Percentiles rank a stretch among this genome's conserved stretches.
phyloP scores from a whole-genome alignment of 2,329 filamentous ascomycete genomes.

The Nigrospora osmanthi region DNA sequence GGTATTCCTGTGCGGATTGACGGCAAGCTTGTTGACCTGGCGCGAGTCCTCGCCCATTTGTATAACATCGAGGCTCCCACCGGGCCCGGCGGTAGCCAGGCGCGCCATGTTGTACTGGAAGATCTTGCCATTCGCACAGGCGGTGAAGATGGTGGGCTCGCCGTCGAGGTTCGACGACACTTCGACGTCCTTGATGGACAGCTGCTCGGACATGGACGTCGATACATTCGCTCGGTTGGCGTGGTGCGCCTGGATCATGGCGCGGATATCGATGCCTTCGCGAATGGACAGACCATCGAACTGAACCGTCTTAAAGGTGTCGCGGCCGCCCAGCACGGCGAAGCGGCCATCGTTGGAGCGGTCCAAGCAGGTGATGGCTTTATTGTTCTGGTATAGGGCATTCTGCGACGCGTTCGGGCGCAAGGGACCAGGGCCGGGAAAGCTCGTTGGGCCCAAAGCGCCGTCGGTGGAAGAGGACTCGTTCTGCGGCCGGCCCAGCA shows the following conservation, averaged over 20 bases:
- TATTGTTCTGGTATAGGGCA: conserved; percentile 40
- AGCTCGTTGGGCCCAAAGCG: conserved; percentile 36
- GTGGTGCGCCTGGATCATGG: conserved; percentile 43
- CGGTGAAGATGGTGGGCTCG: conserved; percentile 50
- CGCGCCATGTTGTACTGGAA: conserved; percentile 55
- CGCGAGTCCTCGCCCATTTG: conserved; percentile 54
- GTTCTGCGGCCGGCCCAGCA: conserved; percentile 45
- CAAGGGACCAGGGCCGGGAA: conserved; percentile 33
- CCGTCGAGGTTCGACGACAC: conserved; percentile 38
- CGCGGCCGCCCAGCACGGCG: conserved; percentile 49
- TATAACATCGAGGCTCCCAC: conserved; percentile 42
- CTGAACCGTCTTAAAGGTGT: conserved; percentile 53
- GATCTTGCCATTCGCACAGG: conserved; percentile 56
- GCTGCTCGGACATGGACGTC: conserved; percentile 42
- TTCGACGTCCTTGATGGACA: conserved; percentile 57
- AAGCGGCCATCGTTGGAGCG: conserved; percentile 46
- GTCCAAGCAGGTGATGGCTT: conserved; percentile 50
- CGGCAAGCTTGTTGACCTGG: conserved; percentile 56
- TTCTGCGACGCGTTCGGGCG: conserved; percentile 50
- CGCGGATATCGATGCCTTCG: conserved; percentile 51
- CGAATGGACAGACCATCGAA: conserved; percentile 45
- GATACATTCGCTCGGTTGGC: conserved; percentile 30
- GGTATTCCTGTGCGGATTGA: conserved; percentile 51
- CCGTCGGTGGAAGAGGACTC: conserved; percentile 38
- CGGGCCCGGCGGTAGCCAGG: conserved; percentile 31